Evolutionary conservation across 2,329 filamentous ascomycete genomes (phyloP).

Genomic region (Epicoccum nigrum): DNA sequence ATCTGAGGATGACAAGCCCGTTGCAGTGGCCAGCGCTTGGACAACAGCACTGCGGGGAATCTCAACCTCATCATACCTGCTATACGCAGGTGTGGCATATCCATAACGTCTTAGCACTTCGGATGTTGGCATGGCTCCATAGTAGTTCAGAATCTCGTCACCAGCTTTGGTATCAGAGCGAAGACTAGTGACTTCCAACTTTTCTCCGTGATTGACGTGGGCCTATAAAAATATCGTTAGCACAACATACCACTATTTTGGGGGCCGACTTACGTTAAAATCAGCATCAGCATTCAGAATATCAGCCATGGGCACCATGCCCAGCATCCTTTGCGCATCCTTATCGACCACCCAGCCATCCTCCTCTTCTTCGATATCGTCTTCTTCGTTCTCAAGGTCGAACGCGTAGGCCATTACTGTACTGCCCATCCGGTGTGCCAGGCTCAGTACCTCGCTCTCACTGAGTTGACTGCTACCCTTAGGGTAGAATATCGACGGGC

Average conservation of each 20-base stretch:
- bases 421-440: constrained; percentile 32
- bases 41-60: constrained; percentile 22
- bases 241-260: neutral
- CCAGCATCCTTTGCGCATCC: constrained; percentile 28
- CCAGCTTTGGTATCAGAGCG: constrained; percentile 21
- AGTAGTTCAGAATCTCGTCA: constrained; percentile 32
- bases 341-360: constrained; percentile 35
- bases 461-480: neutral
- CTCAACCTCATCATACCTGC: constrained; percentile 29
- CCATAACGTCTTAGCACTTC: constrained; percentile 32
- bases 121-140: constrained; percentile 30
- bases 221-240: constrained; percentile 14
- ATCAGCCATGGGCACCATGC: constrained; percentile 37
- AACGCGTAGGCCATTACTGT: constrained; percentile 35
- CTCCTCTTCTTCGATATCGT: constrained; percentile 27
- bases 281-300: constrained; percentile 33
- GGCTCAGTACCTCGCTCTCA: constrained; percentile 22
- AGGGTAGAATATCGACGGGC: constrained; percentile 19
- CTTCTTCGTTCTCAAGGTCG: constrained; percentile 26
- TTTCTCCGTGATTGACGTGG: constrained; percentile 32
- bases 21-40: constrained; percentile 9
- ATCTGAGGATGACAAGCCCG: constrained; percentile 8
- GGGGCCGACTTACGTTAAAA: constrained; percentile 23
- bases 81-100: constrained; percentile 29
- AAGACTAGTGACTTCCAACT: constrained; percentile 23